Evolutionary conservation across 208 protist species (phyloP).

Genomic region (Acanthamoeba lenticulata): DNA sequence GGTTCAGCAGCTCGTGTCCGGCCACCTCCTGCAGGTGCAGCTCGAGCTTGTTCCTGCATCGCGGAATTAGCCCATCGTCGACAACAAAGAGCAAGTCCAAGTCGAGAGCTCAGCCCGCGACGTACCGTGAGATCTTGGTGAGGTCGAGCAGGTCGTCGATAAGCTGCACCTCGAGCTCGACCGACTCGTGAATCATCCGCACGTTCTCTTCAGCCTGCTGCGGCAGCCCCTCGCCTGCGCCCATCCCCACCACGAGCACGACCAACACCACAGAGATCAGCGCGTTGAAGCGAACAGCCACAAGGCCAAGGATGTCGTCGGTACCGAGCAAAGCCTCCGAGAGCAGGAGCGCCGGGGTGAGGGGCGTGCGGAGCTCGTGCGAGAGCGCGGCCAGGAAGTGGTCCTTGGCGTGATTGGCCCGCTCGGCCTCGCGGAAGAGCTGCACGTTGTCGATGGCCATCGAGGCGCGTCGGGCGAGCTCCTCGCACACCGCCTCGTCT

Average conservation of each 20-base stretch:
- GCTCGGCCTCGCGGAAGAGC: not conserved
- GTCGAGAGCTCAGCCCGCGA: not conserved
- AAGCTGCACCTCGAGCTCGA: slow-evolving; percentile 41
- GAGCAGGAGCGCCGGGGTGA: slow-evolving; percentile 11
- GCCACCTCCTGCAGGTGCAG: slow-evolving; percentile 19
- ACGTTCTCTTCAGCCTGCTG: slow-evolving; percentile 6
- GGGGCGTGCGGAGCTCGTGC: slow-evolving; percentile 7
- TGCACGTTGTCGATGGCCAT: not conserved
- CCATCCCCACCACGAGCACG: not conserved
- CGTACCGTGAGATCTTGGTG: slow-evolving; percentile 10
- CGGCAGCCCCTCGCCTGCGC: not conserved
- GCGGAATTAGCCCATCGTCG: not conserved
- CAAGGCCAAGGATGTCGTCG: not conserved
- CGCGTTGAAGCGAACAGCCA: too few relatives aligned
- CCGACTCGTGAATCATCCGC: not conserved
- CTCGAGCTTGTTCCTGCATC: not conserved
- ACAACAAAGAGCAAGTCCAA: not conserved
- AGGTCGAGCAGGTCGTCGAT: slow-evolving; percentile 57
- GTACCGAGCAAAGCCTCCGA: not conserved
- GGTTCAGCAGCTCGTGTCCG: not conserved
- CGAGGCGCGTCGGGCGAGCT: not conserved
- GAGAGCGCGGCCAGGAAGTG: slow-evolving; percentile 48
- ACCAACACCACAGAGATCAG: too few relatives aligned
- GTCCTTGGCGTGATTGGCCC: slow-evolving; percentile 24
- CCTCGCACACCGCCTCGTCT: not conserved